Evolutionary conservation across 345 rosid species (phyloP).

Genomic region (Corchorus capsularis): DNA sequence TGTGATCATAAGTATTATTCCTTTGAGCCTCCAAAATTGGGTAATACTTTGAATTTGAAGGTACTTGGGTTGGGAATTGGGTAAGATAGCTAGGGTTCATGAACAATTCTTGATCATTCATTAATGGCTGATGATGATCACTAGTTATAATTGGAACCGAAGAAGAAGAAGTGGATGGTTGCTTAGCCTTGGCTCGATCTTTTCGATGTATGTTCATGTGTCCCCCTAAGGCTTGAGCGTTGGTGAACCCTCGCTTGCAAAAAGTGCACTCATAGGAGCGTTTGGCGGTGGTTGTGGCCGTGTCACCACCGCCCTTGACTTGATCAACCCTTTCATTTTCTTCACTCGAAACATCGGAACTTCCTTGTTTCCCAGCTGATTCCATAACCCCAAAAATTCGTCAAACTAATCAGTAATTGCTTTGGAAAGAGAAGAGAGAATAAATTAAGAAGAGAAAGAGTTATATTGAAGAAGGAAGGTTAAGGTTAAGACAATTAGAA

Average conservation of each 20-base stretch:
- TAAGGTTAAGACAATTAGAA: conserved; percentile 39
- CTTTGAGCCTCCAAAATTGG: conserved; percentile 31
- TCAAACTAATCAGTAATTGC: not conserved
- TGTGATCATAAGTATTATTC: conserved; percentile 18
- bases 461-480: not conserved
- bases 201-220: conserved; percentile 84
- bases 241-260: conserved; percentile 88
- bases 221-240: conserved; percentile 90
- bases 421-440: not conserved
- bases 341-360: conserved; percentile 34
- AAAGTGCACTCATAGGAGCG: conserved; percentile 69
- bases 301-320: conserved; percentile 31
- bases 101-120: conserved; percentile 13
- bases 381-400: conserved; percentile 27
- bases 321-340: conserved; percentile 33
- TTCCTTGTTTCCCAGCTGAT: conserved; percentile 27
- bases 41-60: conserved; percentile 3
- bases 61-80: conserved; percentile 17
- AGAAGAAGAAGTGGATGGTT: not conserved
- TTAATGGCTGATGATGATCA: not conserved
- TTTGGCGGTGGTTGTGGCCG: not conserved
- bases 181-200: conserved; percentile 53
- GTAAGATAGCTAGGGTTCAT: conserved; percentile 29
- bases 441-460: not conserved
- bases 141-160: not conserved